Evolutionary conservation across 345 rosid genomes (phyloP).

Genomic region (Salix arbutifolia): DNA sequence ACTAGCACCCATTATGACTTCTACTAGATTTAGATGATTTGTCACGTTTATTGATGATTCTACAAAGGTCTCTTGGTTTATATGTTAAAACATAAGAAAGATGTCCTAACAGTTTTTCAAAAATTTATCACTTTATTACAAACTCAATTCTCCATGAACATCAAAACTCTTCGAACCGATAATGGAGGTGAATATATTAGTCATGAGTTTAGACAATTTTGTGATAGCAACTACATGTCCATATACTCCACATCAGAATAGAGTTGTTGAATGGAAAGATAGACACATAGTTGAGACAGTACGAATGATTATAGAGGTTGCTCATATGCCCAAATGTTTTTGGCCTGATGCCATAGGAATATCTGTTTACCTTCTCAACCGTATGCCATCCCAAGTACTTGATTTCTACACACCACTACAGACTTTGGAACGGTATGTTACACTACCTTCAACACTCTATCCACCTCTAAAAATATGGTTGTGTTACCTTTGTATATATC

Average conservation of each 20-base stretch:
- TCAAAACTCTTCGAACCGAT: background rate
- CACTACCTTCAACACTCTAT: background rate
- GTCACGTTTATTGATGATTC: background rate
- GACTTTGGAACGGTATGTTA: background rate
- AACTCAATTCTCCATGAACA: background rate
- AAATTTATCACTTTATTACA: no score
- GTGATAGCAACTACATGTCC: background rate
- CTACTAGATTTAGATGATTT: background rate
- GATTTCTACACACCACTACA: no score
- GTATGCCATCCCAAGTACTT: background rate
- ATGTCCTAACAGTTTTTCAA: background rate
- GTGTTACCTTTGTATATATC: background rate
- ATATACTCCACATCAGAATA: background rate
- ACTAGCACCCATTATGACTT: accelerated
- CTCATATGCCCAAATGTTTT: background rate
- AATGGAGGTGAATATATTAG: background rate
- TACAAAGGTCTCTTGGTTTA: slow-evolving; percentile 2
- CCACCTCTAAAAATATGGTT: background rate
- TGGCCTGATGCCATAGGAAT: accelerated
- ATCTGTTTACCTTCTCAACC: background rate
- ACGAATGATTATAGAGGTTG: accelerated
- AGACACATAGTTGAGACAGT: background rate
- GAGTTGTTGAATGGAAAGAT: background rate
- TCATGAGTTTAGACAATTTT: background rate
- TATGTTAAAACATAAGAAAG: background rate